phyloP scores from a whole-genome alignment of 306 rosid species.

The Pyrus pyrifolia region DNA sequence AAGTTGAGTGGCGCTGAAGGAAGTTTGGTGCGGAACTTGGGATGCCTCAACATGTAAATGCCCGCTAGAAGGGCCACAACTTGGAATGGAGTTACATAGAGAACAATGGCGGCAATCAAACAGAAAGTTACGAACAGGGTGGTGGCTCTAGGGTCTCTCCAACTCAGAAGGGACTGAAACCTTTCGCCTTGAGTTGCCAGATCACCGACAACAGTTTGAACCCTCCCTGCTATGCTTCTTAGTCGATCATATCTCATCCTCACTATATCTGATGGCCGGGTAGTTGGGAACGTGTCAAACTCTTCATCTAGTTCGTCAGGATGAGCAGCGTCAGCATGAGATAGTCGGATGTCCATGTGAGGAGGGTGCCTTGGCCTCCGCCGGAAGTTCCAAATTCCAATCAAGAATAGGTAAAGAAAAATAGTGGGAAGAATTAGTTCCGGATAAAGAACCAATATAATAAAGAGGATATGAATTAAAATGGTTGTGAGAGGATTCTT shows the following conservation, averaged over 20 bases:
- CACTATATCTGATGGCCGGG: conserved; percentile 44
- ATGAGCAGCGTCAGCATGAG: conserved; percentile 76
- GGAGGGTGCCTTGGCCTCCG: conserved; percentile 84
- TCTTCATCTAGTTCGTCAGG: conserved; percentile 86
- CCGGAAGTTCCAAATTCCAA: conserved; percentile 85
- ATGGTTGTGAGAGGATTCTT: conserved; percentile 78
- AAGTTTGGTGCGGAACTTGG: conserved; percentile 64
- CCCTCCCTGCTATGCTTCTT: conserved; percentile 82
- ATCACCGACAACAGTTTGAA: conserved; percentile 78
- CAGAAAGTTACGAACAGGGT: conserved; percentile 58
- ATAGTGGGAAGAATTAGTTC: conserved; percentile 77
- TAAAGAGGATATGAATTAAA: conserved; percentile 69
- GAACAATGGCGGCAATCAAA: conserved; percentile 59
- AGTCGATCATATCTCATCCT: conserved; percentile 80
- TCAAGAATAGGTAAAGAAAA: conserved; percentile 78
- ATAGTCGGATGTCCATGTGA: conserved; percentile 78
- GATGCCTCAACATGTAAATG: conserved; percentile 63
- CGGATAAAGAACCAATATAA: conserved; percentile 73
- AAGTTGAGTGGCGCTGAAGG: conserved; percentile 78
- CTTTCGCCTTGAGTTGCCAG: conserved; percentile 92
- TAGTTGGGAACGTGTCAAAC: conserved; percentile 78
- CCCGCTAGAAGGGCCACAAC: conserved; percentile 53
- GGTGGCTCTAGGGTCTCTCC: conserved; percentile 95
- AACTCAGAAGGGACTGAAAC: conserved; percentile 65
- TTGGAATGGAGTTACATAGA: conserved; percentile 86